These are phyloP conservation scores for Cylindrodendrum hubeiense DNA, from an alignment of 2,329 filamentous ascomycete genomes.

Conservation along the genomic window DNA sequence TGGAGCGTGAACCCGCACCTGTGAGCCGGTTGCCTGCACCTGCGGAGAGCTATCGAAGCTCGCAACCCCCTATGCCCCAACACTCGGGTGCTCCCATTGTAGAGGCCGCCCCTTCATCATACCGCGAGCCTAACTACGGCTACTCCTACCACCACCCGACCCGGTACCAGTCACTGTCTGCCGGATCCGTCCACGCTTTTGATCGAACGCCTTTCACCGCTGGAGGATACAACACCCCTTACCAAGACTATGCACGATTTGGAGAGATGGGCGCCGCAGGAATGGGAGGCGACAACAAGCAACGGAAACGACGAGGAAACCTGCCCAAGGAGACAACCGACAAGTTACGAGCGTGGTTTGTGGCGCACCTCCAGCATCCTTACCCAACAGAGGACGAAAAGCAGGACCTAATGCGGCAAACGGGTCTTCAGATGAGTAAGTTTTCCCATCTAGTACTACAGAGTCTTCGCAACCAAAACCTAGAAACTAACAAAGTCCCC, in stretches of 20 bases:
- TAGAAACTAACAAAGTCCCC: conserved; percentile 27
- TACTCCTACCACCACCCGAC: conserved; percentile 59
- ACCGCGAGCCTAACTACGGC: conserved; percentile 50
- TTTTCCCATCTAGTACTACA: conserved; percentile 40
- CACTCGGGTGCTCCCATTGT: conserved; percentile 43
- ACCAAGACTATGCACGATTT: conserved; percentile 58
- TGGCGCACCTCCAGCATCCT: conserved; percentile 81
- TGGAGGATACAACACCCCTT: conserved; percentile 54
- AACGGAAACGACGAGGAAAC: conserved; percentile 80
- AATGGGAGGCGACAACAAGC: conserved; percentile 60
- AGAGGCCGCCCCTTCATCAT: conserved; percentile 49
- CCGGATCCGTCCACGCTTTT: conserved; percentile 57
- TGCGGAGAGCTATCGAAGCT: conserved; percentile 52
- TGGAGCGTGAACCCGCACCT: conserved; percentile 51
- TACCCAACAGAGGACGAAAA: conserved; percentile 93
- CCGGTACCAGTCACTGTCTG: conserved; percentile 60
- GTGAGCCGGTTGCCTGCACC: conserved; percentile 49
- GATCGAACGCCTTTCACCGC: conserved; percentile 60
- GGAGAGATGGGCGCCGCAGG: conserved; percentile 55
- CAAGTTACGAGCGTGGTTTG: conserved; percentile 83
- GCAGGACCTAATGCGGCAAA: conserved; percentile 81
- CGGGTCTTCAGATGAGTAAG: conserved; percentile 83
- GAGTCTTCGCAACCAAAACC: neutral
- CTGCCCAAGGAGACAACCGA: conserved; percentile 92
- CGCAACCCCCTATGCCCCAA: conserved; percentile 38